phyloP scores from a whole-genome alignment of 2,329 filamentous ascomycete genomes.

The Colletotrichum tropicale region DNA sequence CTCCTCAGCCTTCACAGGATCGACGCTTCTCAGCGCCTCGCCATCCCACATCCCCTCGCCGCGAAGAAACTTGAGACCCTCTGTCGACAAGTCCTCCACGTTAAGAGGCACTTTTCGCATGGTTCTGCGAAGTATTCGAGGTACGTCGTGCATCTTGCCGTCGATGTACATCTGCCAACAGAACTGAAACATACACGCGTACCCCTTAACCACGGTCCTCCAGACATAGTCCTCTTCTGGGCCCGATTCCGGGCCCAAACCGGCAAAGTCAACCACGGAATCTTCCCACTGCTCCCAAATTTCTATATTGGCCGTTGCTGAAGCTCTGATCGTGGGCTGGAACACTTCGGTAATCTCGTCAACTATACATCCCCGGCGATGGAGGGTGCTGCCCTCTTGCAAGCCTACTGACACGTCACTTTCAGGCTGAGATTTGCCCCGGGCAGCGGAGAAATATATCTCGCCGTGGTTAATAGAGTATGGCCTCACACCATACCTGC shows the following conservation, averaged over 20 bases:
- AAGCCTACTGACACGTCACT: not conserved
- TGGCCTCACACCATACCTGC: not conserved
- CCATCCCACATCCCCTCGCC: not conserved
- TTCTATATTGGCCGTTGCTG: too few species aligned
- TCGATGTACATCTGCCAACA: not conserved
- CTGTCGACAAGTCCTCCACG: not conserved
- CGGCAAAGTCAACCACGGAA: not conserved
- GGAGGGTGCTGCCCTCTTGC: not conserved
- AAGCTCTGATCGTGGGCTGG: too few species aligned
- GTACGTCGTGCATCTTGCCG: not conserved
- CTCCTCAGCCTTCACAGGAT: not conserved
- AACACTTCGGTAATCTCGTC: not conserved
- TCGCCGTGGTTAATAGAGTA: not conserved
- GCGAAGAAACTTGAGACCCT: fast-evolving
- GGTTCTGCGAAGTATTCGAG: fast-evolving
- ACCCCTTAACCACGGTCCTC: fast-evolving
- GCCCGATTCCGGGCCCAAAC: not conserved
- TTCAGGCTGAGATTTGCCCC: fast-evolving
- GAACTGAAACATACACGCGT: fast-evolving
- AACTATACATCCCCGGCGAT: not conserved
- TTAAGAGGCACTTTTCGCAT: not conserved
- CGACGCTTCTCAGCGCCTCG: fast-evolving
- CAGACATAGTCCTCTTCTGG: not conserved
- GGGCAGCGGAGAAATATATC: not conserved
- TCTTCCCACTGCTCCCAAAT: fast-evolving